A percentile compares a stretch with the other conserved stretches of the same genome.
Evolutionary conservation across 179 eudicot species (phyloP).

Genomic region (Patellifolia procumbens): DNA sequence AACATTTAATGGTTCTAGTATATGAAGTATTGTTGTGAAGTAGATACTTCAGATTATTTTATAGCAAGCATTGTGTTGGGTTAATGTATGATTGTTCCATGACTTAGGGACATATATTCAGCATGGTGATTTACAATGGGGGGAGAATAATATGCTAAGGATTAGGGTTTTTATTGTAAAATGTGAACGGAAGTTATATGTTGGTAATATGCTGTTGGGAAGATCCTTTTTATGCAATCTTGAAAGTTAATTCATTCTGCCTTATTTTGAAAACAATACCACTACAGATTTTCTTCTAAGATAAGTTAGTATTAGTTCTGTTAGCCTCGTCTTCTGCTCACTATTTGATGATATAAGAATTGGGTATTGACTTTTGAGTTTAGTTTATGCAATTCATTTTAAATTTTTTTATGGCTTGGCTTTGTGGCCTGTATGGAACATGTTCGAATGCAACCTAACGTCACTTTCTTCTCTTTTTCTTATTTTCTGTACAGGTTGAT

Average conservation of each 20-base stretch:
- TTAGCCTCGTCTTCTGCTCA: neutral
- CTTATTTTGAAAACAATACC: neutral
- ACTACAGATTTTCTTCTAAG: neutral
- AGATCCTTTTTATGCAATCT: neutral
- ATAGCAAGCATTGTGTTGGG: neutral
- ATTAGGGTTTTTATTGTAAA: neutral
- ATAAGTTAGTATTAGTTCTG: neutral
- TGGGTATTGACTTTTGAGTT: neutral
- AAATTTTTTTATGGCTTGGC: neutral
- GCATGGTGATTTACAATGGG: neutral
- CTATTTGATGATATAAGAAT: neutral
- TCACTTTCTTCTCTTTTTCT: neutral
- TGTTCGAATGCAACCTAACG: neutral
- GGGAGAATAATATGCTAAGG: neutral
- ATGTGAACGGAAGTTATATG: neutral
- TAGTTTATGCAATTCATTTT: neutral
- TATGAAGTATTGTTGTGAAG: neutral
- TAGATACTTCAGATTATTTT: neutral
- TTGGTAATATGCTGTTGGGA: neutral
- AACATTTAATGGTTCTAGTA: neutral
- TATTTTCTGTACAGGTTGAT: conserved; percentile 46
- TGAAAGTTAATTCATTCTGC: neutral
- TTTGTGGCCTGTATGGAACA: neutral
- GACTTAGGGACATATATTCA: neutral
- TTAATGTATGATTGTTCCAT: neutral